These are phyloP conservation scores for Cryptococcus sp. DNA, from an alignment of 1,284 basidiomycete genomes.

Conservation along the genomic window DNA sequence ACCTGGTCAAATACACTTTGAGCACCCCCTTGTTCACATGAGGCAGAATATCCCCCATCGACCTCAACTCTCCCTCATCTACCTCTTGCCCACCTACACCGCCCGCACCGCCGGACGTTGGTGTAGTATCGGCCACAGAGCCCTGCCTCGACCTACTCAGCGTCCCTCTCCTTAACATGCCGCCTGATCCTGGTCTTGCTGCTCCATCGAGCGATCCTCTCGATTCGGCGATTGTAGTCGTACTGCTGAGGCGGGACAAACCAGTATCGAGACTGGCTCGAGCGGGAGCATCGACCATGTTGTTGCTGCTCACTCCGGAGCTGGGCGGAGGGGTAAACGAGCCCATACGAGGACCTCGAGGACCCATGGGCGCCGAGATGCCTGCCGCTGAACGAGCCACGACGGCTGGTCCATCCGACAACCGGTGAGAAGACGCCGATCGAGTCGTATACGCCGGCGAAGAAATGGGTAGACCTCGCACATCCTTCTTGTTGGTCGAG, in stretches of 20 bases:
- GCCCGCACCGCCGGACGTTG: not conserved
- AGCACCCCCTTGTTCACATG: slow-evolving; percentile 65
- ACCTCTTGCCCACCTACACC: not conserved
- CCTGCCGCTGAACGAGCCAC: slow-evolving; percentile 3
- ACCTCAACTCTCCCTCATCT: slow-evolving; percentile 51
- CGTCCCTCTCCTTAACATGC: slow-evolving; percentile 1
- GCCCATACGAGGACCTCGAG: slow-evolving; percentile 24
- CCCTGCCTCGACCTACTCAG: not conserved
- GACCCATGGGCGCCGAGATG: slow-evolving; percentile 27
- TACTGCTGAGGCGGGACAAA: slow-evolving; percentile 9
- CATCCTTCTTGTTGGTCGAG: slow-evolving; percentile 26
- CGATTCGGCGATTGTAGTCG: not conserved
- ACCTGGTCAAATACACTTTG: slow-evolving; percentile 64
- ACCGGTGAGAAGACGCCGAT: not conserved
- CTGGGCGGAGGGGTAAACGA: slow-evolving; percentile 22
- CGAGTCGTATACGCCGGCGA: slow-evolving; percentile 2
- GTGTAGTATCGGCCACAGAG: not conserved
- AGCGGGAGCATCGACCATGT: slow-evolving; percentile 5
- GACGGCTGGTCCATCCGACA: not conserved
- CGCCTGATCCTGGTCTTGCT: not conserved
- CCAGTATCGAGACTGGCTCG: slow-evolving; percentile 26
- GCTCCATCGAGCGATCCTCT: slow-evolving; percentile 13
- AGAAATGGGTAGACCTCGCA: slow-evolving; percentile 33
- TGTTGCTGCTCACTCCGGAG: not conserved
- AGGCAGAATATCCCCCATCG: slow-evolving; percentile 66